A percentile compares a stretch with the other conserved stretches of the same genome.
These are phyloP conservation scores for Didymosphaeria variabile DNA, from an alignment of 2,329 filamentous ascomycete species.

Conservation along the genomic window DNA sequence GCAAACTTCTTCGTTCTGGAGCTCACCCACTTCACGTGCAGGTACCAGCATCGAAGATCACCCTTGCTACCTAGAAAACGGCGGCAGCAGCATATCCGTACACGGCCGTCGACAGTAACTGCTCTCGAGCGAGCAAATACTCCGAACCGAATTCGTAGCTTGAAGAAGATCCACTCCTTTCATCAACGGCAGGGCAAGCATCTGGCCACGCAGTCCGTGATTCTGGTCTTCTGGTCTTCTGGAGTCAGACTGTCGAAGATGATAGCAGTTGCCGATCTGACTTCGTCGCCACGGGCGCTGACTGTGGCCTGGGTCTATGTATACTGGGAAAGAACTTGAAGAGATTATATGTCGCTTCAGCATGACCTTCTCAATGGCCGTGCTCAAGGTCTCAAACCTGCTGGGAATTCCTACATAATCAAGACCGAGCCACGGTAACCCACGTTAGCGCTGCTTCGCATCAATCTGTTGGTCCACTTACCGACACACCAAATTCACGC, in stretches of 20 bases:
- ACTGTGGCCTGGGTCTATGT: too few relatives aligned
- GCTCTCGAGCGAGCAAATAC: background rate
- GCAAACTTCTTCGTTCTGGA: background rate
- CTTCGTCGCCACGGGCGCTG: too few relatives aligned
- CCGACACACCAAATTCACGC: background rate
- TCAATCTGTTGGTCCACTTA: background rate
- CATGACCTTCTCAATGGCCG: background rate
- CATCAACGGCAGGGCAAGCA: background rate
- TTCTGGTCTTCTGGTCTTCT: too few relatives aligned
- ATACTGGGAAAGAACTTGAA: background rate
- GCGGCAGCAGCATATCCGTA: background rate
- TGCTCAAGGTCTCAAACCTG: background rate
- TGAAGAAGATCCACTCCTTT: background rate
- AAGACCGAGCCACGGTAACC: background rate
- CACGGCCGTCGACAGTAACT: background rate
- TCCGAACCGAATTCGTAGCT: background rate
- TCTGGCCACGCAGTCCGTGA: background rate
- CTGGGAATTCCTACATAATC: background rate
- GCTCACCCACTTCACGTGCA: background rate
- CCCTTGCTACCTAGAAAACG: background rate
- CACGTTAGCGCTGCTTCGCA: background rate
- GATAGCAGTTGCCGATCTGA: too few relatives aligned
- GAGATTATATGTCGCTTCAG: background rate
- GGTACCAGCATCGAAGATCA: background rate
- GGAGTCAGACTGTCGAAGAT: too few relatives aligned